Percentiles rank a stretch among this genome's conserved stretches.
phyloP scores from a whole-genome alignment of 2,329 filamentous ascomycete species.

The Arthroderma uncinatum region DNA sequence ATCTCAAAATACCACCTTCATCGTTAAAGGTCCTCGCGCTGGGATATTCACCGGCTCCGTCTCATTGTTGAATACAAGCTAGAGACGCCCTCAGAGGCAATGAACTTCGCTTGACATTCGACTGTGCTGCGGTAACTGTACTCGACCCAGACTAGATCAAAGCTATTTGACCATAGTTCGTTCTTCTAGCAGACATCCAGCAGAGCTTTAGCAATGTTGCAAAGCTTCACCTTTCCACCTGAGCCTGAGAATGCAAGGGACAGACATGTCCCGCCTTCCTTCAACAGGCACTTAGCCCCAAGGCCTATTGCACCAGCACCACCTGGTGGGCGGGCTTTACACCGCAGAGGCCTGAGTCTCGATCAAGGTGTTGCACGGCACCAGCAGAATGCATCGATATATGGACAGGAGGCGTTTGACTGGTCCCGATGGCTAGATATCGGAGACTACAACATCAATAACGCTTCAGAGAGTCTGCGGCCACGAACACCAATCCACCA shows the following conservation, averaged over 20 bases:
- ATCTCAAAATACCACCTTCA: neutral
- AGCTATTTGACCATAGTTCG: neutral
- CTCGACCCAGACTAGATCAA: neutral
- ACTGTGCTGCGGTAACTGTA: neutral
- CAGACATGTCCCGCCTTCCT: neutral
- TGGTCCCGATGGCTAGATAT: conserved; percentile 27
- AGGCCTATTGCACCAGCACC: conserved; percentile 1
- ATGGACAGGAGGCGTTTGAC: conserved; percentile 42
- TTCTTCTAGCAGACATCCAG: neutral
- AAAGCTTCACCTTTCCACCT: neutral
- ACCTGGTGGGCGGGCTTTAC: conserved; percentile 24
- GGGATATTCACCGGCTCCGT: neutral
- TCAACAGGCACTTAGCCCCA: neutral
- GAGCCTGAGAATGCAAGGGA: neutral
- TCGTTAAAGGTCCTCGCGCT: neutral
- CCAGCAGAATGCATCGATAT: conserved; percentile 6
- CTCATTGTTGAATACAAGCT: neutral
- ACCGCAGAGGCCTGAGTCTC: conserved; percentile 75
- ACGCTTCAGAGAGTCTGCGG: conserved; percentile 30
- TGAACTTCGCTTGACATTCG: neutral
- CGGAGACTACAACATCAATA: neutral
- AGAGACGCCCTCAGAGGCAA: conserved; percentile 1
- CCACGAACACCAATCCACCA: conserved; percentile 54
- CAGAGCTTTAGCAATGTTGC: neutral
- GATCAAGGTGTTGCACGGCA: conserved; percentile 42